Evolutionary conservation across 768 basidiomycete species (phyloP).

Genomic region (Leccinum rimulosum): DNA sequence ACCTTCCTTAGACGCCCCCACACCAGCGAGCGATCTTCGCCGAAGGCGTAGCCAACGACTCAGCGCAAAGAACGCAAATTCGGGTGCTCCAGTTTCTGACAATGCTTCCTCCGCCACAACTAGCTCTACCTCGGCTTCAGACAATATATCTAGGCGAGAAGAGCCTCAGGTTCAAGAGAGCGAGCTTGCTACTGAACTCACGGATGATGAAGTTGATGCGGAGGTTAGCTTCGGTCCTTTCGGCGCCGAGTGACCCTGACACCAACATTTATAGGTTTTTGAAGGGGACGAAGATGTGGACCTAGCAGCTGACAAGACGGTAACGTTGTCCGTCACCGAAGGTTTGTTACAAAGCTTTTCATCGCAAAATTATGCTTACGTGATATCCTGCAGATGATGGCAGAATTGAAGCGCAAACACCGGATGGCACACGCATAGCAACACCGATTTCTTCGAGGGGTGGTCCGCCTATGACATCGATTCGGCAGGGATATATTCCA

Average conservation of each 20-base stretch:
- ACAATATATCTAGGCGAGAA: slow-evolving; percentile 28
- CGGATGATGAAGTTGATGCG: slow-evolving; percentile 83
- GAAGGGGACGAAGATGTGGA: slow-evolving; percentile 85
- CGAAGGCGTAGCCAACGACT: slow-evolving; percentile 83
- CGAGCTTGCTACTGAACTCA: slow-evolving; percentile 70
- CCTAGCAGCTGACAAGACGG: slow-evolving; percentile 74
- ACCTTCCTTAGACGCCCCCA: slow-evolving; percentile 32
- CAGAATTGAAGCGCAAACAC: slow-evolving; percentile 94
- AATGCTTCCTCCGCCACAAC: slow-evolving; percentile 19
- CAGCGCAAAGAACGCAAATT: slow-evolving; percentile 58
- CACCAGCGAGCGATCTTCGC: slow-evolving; percentile 42
- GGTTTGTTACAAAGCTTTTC: slow-evolving; percentile 41
- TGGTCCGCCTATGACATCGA: slow-evolving; percentile 32
- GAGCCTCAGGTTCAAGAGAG: slow-evolving; percentile 60
- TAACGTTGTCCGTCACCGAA: slow-evolving; percentile 78
- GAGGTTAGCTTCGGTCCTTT: slow-evolving; percentile 40
- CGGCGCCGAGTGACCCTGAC: slow-evolving; percentile 12
- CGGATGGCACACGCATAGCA: slow-evolving; percentile 90
- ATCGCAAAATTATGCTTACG: slow-evolving; percentile 5
- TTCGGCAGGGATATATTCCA: slow-evolving; percentile 32
- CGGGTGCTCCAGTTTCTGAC: slow-evolving; percentile 14
- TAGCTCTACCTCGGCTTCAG: slow-evolving; percentile 29
- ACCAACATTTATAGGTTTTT: slow-evolving; percentile 50
- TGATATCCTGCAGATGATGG: slow-evolving; percentile 63
- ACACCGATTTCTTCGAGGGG: slow-evolving; percentile 70